Evolutionary conservation across 2,329 filamentous ascomycete genomes (phyloP), one percentile per base, ranked within the genome.

Genomic region (Exophiala calicioides): DNA sequence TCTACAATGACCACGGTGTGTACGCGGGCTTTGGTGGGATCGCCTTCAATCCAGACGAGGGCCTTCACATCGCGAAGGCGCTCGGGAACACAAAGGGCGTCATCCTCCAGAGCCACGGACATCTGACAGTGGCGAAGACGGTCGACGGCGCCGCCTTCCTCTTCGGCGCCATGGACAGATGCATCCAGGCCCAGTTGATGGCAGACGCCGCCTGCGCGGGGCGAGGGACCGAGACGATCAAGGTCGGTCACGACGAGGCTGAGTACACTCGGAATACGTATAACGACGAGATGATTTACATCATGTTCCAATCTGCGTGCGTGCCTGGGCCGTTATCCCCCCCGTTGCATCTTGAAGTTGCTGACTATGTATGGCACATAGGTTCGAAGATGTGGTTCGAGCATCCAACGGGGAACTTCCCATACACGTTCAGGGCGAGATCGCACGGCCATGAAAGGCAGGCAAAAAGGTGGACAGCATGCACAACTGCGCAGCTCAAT

Each of bases 141-240:
- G 67, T 81, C 42, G 78, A 80, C 56, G 70, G 68, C 44, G 68
- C 73, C 3, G 69, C 78, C 2, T 77, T 73, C 53, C 79, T 76
- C 75, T 80, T 80, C 58, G 68, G 74, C 39, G 68, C 67, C 43
- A 59, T 70, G 20, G 68, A 70, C 26, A 58, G 69, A 21, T 66
- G 67, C 43, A 70, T 68, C 26, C 66, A 67, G 33, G 64, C 66
- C 2, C 68, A 70, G 50, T 56, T 70, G 19, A 52, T 70, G 54
- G 68, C 68, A 5, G 68, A 71, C 34, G 67, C 67, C 4, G 67
- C 65, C 8, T 68, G 67, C 18, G 66, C 67, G 4, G 69, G 52
- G 3, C 33, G 54, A 12, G 54, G 54, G 12, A 50, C 47, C 12
- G 30, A 44, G 29, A 55, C 54, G 4, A 47, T 57, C 42, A 57